These are phyloP conservation scores for Dothistroma pini DNA, from an alignment of 2,329 filamentous ascomycete species.

Conservation along the genomic window DNA sequence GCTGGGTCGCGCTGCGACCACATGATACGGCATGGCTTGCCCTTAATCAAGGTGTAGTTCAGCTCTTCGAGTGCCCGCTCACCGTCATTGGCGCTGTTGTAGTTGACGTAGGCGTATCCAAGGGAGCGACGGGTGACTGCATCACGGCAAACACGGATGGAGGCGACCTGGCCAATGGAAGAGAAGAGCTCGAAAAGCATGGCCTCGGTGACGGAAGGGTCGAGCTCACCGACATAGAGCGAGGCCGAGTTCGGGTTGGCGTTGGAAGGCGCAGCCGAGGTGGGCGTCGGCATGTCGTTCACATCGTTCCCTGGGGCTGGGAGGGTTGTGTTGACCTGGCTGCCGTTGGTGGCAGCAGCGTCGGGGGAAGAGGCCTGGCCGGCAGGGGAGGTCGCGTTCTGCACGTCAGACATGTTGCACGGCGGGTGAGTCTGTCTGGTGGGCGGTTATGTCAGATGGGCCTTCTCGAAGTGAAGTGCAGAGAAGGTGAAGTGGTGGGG, in stretches of 20 bases:
- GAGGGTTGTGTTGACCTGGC: slow-evolving; percentile 69
- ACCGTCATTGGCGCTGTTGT: slow-evolving; percentile 94
- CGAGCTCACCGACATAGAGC: slow-evolving; percentile 98
- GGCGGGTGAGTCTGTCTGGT: slow-evolving; percentile 12
- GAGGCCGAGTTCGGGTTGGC: slow-evolving; percentile 89
- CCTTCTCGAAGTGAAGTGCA: slow-evolving; percentile 5
- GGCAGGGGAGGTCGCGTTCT: slow-evolving; percentile 51
- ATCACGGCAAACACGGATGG: slow-evolving; percentile 99
- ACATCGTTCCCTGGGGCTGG: slow-evolving; percentile 59
- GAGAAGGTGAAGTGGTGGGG: background rate
- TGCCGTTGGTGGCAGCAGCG: slow-evolving; percentile 52
- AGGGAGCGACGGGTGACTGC: slow-evolving; percentile 97
- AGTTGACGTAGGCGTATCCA: slow-evolving; percentile 99
- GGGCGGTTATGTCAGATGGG: slow-evolving; percentile 10
- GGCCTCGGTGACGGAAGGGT: slow-evolving; percentile 95
- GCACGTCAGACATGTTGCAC: slow-evolving; percentile 40
- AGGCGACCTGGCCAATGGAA: slow-evolving; percentile 96
- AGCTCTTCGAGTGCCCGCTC: slow-evolving; percentile 99
- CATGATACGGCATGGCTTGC: slow-evolving; percentile 99
- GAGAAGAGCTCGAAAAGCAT: slow-evolving; percentile 99
- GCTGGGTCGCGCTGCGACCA: slow-evolving; percentile 99
- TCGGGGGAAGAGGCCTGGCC: slow-evolving; percentile 68
- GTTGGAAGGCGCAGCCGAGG: slow-evolving; percentile 61
- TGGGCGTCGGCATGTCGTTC: slow-evolving; percentile 66
- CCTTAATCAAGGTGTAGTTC: slow-evolving; percentile 99